A percentile compares a stretch with the other conserved stretches of the same genome.
Evolutionary conservation across 2,329 filamentous ascomycete genomes (phyloP).

Genomic region (Thermoascus crustaceus): DNA sequence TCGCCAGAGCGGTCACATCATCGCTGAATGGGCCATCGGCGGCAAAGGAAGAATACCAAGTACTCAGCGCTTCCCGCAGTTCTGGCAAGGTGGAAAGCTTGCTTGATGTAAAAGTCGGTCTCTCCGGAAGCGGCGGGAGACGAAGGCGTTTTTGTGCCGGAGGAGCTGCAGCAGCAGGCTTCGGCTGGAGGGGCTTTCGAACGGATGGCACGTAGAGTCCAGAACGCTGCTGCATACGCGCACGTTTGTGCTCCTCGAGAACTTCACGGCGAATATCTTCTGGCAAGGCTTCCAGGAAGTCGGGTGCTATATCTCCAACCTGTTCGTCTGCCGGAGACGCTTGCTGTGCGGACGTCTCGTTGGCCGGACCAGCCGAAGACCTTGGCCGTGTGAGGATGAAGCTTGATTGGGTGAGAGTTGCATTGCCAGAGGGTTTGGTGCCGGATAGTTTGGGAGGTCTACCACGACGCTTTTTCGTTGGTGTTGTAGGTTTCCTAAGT

Average conservation of each 20-base stretch:
- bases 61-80: conserved; percentile 63
- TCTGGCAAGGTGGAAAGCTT: conserved; percentile 52
- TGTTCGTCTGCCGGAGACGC: conserved; percentile 23
- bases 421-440: conserved; percentile 47
- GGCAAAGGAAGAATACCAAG: conserved; percentile 67
- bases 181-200: conserved; percentile 14
- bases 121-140: conserved; percentile 43
- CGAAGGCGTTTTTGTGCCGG: conserved; percentile 18
- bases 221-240: conserved; percentile 50
- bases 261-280: conserved; percentile 73
- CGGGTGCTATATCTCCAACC: conserved; percentile 47
- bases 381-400: conserved; percentile 46
- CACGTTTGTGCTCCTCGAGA: conserved; percentile 60
- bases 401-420: conserved; percentile 63
- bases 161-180: conserved; percentile 10
- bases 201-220: conserved; percentile 38
- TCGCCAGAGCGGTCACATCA: conserved; percentile 66
- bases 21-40: conserved; percentile 68
- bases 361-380: conserved; percentile 10
- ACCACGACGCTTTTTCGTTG: conserved; percentile 58
- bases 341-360: conserved; percentile 11
- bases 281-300: conserved; percentile 75
- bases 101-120: conserved; percentile 55
- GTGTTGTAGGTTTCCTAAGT: conserved; percentile 46
- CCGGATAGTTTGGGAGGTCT: conserved; percentile 35